Percentiles rank a stretch among this genome's conserved stretches.
These are phyloP conservation scores for Neurospora hispaniola DNA, from an alignment of 495 filamentous ascomycete species.

Conservation along the genomic window DNA sequence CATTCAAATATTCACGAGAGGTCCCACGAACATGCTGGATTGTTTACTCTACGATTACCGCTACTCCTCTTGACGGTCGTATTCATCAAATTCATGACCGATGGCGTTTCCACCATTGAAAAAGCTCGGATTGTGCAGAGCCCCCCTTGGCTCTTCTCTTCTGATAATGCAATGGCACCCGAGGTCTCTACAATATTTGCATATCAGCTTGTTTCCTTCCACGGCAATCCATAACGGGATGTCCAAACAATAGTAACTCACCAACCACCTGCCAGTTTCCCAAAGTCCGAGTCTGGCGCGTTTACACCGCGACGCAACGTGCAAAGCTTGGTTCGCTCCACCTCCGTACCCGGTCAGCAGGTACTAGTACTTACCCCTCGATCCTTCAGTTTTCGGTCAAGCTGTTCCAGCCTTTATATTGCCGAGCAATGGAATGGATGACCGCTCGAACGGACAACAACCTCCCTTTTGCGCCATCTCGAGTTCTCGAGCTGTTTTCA, in stretches of 20 bases:
- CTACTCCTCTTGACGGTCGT: not conserved
- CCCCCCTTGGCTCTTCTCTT: not conserved
- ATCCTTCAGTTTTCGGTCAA: not conserved
- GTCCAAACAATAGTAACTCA: not conserved
- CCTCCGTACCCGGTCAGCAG: not conserved
- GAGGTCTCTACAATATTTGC: not conserved
- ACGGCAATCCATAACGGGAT: not conserved
- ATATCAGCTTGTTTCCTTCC: not conserved
- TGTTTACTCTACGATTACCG: not conserved
- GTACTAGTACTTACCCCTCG: not conserved
- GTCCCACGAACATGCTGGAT: not conserved
- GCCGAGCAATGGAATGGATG: not conserved
- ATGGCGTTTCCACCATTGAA: not conserved
- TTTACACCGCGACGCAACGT: not conserved
- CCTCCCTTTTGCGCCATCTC: not conserved
- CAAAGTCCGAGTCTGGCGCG: not conserved
- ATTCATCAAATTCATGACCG: not conserved
- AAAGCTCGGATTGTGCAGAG: not conserved
- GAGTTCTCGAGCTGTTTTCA: not conserved
- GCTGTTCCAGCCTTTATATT: not conserved
- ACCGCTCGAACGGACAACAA: not conserved
- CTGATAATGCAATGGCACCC: not conserved
- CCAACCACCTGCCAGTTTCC: not conserved
- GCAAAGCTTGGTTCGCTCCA: not conserved
- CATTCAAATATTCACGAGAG: not conserved